phyloP scores from a whole-genome alignment of 495 filamentous ascomycete species.

The Trichoderma virens region DNA sequence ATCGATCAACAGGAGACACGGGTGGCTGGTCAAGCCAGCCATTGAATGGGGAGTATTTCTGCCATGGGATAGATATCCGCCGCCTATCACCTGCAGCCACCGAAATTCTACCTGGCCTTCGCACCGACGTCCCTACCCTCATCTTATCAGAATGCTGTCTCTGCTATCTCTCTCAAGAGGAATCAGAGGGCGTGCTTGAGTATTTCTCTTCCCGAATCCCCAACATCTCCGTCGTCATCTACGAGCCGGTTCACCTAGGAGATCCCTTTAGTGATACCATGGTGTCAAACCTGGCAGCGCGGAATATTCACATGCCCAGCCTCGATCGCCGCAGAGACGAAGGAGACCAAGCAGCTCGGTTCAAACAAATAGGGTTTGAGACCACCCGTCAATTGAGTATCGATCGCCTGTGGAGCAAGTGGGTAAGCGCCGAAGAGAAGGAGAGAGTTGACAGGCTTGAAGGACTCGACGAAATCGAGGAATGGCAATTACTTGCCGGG shows the following conservation, averaged over 20 bases:
- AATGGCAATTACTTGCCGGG: slow-evolving; percentile 78
- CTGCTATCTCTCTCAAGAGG: slow-evolving; percentile 64
- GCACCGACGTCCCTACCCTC: slow-evolving; percentile 59
- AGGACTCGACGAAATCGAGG: slow-evolving; percentile 91
- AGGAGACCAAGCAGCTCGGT: slow-evolving; percentile 54
- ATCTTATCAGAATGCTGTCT: slow-evolving; percentile 92
- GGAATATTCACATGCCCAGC: slow-evolving; percentile 78
- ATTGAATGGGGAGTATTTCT: slow-evolving; percentile 45
- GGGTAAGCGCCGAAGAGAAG: slow-evolving; percentile 67
- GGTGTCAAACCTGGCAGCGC: slow-evolving; percentile 80
- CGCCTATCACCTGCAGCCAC: slow-evolving; percentile 30
- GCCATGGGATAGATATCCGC: slow-evolving; percentile 79
- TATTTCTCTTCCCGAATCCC: slow-evolving; percentile 55
- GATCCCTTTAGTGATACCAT: slow-evolving; percentile 86
- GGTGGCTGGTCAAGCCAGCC: slow-evolving; percentile 25
- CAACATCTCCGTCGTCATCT: slow-evolving; percentile 62
- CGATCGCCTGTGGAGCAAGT: slow-evolving; percentile 64
- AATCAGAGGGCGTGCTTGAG: slow-evolving; percentile 55
- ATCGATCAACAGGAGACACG: slow-evolving; percentile 14
- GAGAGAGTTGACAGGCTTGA: slow-evolving; percentile 71
- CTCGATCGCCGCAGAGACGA: slow-evolving; percentile 61
- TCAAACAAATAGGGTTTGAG: slow-evolving; percentile 57
- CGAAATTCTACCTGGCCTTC: slow-evolving; percentile 24
- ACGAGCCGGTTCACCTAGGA: slow-evolving; percentile 78
- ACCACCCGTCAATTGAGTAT: slow-evolving; percentile 53